phyloP scores from a whole-genome alignment of 441 rosid genomes.

The Brassica hybrid region DNA sequence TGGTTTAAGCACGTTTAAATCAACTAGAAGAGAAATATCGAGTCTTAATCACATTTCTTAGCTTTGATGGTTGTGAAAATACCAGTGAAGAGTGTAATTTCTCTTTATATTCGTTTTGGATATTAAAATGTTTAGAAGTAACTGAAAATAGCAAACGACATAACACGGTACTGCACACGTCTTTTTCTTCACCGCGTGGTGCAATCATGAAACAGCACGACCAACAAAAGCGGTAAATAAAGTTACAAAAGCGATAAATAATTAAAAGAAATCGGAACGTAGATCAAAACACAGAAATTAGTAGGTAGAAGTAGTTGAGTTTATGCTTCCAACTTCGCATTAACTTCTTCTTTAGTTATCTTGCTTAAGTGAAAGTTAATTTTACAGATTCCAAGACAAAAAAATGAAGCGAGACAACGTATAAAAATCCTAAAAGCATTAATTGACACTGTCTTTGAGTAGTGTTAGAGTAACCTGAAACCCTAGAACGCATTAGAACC shows the following conservation, averaged over 20 bases:
- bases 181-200: constrained; percentile 22
- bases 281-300: constrained; percentile 17
- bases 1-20: constrained; percentile 21
- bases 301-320: constrained; percentile 36
- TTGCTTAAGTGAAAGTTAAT: constrained; percentile 15
- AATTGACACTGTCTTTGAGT: constrained; percentile 18
- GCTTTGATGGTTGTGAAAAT: not conserved
- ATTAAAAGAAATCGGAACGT: constrained; percentile 12
- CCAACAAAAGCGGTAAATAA: not conserved
- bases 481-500: constrained; percentile 39
- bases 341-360: constrained; percentile 23
- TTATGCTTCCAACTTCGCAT: constrained; percentile 43
- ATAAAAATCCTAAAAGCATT: constrained; percentile 2
- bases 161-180: constrained; percentile 22
- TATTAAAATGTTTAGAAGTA: not conserved
- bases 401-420: not conserved
- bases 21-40: constrained; percentile 5
- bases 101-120: not conserved
- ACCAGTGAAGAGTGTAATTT: not conserved
- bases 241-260: not conserved
- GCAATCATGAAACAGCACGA: constrained; percentile 33
- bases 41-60: constrained; percentile 27
- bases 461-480: constrained; percentile 32
- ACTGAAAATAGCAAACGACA: constrained; percentile 28
- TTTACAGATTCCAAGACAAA: constrained; percentile 34